A percentile compares a stretch with the other conserved stretches of the same genome.
These are phyloP conservation scores for Sphaerulina musiva DNA, from an alignment of 2,329 filamentous ascomycete species.

Conservation along the genomic window DNA sequence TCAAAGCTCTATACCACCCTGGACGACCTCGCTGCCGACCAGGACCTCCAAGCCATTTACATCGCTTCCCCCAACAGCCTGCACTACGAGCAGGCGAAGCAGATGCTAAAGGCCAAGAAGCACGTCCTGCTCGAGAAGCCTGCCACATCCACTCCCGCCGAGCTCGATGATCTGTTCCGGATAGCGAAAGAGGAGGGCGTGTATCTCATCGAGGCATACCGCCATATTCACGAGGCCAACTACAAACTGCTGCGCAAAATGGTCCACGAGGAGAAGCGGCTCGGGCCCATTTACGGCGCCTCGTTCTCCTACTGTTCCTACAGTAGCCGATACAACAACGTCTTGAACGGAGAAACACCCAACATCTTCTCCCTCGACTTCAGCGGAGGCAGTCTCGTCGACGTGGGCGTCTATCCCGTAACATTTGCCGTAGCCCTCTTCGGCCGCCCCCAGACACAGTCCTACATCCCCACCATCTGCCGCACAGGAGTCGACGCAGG, in stretches of 20 bases:
- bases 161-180: constrained; percentile 41
- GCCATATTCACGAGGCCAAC: constrained; percentile 47
- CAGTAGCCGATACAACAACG: constrained; percentile 43
- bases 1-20: constrained; percentile 38
- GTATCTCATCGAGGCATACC: constrained; percentile 44
- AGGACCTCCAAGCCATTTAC: constrained; percentile 41
- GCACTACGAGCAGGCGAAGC: constrained; percentile 43
- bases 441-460: constrained; percentile 37
- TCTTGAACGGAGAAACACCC: constrained; percentile 42
- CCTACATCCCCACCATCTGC: constrained; percentile 41
- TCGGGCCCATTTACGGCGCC: constrained; percentile 42
- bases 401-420: constrained; percentile 46
- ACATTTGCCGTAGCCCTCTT: constrained; percentile 45
- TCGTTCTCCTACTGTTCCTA: constrained; percentile 42
- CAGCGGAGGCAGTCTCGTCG: constrained; percentile 44
- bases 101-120: constrained; percentile 40
- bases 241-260: constrained; percentile 40
- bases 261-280: constrained; percentile 32
- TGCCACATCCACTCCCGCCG: constrained; percentile 38
- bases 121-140: constrained; percentile 49
- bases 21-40: constrained; percentile 35
- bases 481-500: constrained; percentile 44
- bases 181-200: constrained; percentile 38
- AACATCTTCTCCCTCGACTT: constrained; percentile 46
- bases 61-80: constrained; percentile 46